Base-by-base conservation (phyloP, 257 asterid species). In the Jaltomata sinuosa region DNA sequence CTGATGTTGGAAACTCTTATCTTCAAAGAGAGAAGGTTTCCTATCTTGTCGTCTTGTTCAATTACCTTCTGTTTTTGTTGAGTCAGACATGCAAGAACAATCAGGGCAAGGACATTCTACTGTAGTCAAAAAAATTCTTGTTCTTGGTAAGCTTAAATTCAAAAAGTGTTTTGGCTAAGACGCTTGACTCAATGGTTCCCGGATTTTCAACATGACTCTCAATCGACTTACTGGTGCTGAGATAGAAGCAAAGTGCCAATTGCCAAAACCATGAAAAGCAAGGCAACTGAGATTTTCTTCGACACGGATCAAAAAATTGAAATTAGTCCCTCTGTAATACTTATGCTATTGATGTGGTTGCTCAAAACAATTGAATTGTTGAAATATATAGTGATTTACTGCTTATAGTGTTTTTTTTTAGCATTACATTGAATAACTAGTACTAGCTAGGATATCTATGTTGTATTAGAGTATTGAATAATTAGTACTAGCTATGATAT, bases 31-130 rank as follows among this genome's bases (percentile, higher is more conserved):
- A 18, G 12, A 16, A 67, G n/a, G 57, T n/a, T 42, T 72, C 55
- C 14, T 42, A 72, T 72, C 57, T 72, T 14, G n/a, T 3, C 2
- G n/a, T 72, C 57, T 45, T 22, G 22, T 74, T 74, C 80, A 72
- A 22, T 42, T 55, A 18, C 80, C 80, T 22, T 40, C 55, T 72
- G 55, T 42, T 3, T 22, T 47, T 3, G 3, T 14, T 22, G 80
- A 74, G 16, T 74, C 40, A 15, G 80, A 25, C 80, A 45, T 74
- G 8, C 59, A 74, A 31, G 80, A 74, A 45, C 80, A 74, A 74
- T 74, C 38, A 45, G 80, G 80, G 22, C 80, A 74, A 74, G 80
- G 80, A 25, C 80, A 72, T 72, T 71, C 80, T n/a, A 74, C 59
- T 1, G 22, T 45, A 74, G 59, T 74, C 19, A 45, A n/a, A 14